Base-by-base conservation (phyloP, 2,329 filamentous ascomycete species). In the Penicillium janthinellum region DNA sequence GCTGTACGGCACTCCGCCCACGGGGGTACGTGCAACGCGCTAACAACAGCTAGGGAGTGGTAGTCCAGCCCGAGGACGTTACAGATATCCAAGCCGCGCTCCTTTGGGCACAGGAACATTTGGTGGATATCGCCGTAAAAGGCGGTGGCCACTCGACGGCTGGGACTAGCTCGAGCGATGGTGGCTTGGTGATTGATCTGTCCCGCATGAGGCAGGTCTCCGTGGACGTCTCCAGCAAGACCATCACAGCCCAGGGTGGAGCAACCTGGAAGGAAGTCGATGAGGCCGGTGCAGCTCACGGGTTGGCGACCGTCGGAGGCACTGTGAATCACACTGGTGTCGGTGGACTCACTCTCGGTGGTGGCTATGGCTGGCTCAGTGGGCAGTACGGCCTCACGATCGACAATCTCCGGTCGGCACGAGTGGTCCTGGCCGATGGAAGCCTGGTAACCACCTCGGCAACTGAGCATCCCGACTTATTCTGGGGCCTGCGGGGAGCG, bases 251-350 rank as follows among this genome's bases (percentile, higher is more conserved):
- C 5, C 79, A 82, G 52, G 83, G 84, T 22, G 84, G 85, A n/a
- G 79, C 81, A 48, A 71, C 78, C 2, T 86, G 84, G 83, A 76
- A 75, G 57, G 82, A 86, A 59, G 80, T 87, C 12, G 84, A 88
- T 64, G 74, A 78, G 14, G 81, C 79, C 0, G 81, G 81, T 1
- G 82, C 77, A 54, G 72, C 80, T 55, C 74, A 85, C 63, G 81
- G 80, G 0, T 78, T 88, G 42, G 86, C 84, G 2, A 84, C 84
- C 1, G 83, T 87, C 0, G 86, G 85, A 8, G 86, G 86, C 2
- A 87, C 86, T 0, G 84, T 88, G 10, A 84, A 84, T 44, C 83
- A 88, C 63, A 88, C 85, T 1, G 86, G 86, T 5, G 82, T 88
- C 5, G 86, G 84, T 2, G 86, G 84, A 0, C 74, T 88, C 14